phyloP scores from a whole-genome alignment of 2,329 filamentous ascomycete genomes.

The Aspergillus sp. region DNA sequence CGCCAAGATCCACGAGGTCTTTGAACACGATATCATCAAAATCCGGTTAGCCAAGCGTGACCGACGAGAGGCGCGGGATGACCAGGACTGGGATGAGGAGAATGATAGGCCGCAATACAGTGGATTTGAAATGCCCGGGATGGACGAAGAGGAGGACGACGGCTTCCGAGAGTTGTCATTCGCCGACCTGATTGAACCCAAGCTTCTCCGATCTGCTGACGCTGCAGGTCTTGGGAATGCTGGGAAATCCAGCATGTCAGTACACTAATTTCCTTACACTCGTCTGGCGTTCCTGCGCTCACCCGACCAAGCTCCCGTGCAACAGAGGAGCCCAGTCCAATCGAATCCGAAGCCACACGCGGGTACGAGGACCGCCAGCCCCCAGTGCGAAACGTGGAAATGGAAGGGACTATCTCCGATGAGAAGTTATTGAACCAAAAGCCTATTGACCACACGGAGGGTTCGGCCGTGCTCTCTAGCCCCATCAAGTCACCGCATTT shows the following conservation, averaged over 20 bases:
- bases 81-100: conserved; percentile 52
- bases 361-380: conserved; percentile 6
- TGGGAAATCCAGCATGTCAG: conserved; percentile 41
- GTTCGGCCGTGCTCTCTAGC: conserved; percentile 11
- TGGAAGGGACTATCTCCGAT: neutral
- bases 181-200: conserved; percentile 67
- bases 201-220: conserved; percentile 57
- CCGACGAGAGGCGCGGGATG: conserved; percentile 53
- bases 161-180: conserved; percentile 64
- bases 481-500: conserved; percentile 24
- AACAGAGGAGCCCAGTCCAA: conserved; percentile 22
- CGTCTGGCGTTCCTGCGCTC: conserved; percentile 28
- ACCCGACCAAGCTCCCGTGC: conserved; percentile 33
- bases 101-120: conserved; percentile 73
- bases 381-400: neutral
- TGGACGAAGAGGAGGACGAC: conserved; percentile 59
- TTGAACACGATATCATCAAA: conserved; percentile 57
- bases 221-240: conserved; percentile 28
- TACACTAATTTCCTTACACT: conserved; percentile 34
- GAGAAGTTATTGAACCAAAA: neutral
- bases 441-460: neutral
- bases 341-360: neutral
- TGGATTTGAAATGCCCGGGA: conserved; percentile 74
- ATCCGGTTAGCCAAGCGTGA: conserved; percentile 71
- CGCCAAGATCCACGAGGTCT: conserved; percentile 62